phyloP scores from a whole-genome alignment of 441 rosid species.

The Euphorbia schlechtendalii region DNA sequence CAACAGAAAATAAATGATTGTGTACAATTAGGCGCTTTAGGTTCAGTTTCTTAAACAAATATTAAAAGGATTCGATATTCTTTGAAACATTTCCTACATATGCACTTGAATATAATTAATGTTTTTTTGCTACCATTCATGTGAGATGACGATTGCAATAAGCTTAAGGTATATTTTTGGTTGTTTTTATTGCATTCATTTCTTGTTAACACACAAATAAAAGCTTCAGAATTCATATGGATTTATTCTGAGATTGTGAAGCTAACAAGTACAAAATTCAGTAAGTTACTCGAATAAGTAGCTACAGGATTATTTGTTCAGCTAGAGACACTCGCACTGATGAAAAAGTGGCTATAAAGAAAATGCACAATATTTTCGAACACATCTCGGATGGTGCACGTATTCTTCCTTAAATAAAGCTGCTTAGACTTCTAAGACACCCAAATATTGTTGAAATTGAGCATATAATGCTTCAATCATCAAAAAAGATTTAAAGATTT shows the following conservation, averaged over 20 bases:
- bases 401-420: constrained; percentile 82
- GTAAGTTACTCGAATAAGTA: constrained; percentile 84
- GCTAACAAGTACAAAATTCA: constrained; percentile 65
- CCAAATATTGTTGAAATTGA: constrained; percentile 94
- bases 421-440: constrained; percentile 69
- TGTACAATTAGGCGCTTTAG: background rate
- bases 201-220: constrained; percentile 15
- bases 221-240: constrained; percentile 52
- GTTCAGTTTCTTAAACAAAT: background rate
- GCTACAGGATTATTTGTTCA: constrained; percentile 87
- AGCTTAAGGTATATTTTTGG: background rate
- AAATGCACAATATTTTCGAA: constrained; percentile 78
- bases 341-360: constrained; percentile 84
- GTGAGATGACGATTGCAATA: background rate
- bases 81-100: background rate
- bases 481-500: too few species aligned
- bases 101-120: too few species aligned
- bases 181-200: background rate
- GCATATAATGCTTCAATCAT: too few species aligned
- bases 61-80: background rate
- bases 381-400: constrained; percentile 80
- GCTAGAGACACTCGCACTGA: constrained; percentile 82
- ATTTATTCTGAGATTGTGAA: constrained; percentile 86
- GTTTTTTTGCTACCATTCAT: background rate
- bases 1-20: too few species aligned